A percentile compares a stretch with the other conserved stretches of the same genome.
phyloP scores from a whole-genome alignment of 345 rosid genomes.

The Trapa bicornis region DNA sequence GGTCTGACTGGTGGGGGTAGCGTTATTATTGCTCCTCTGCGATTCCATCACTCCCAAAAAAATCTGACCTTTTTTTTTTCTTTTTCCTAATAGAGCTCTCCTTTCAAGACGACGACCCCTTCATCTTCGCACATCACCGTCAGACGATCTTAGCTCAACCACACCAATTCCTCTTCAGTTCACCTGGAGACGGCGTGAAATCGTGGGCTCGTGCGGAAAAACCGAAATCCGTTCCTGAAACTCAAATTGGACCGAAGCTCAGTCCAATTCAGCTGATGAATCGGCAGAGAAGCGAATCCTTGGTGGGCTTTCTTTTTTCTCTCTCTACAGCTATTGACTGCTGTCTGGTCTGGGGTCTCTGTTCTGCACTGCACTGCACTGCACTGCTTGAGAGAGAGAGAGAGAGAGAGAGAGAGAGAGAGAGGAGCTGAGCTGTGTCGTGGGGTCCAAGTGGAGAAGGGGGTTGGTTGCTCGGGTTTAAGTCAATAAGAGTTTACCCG shows the following conservation, averaged over 20 bases:
- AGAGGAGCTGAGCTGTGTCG: conserved; percentile 5
- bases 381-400: conserved; percentile 5
- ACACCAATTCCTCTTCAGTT: too few relatives aligned
- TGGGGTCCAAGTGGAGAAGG: conserved; percentile 10
- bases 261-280: background rate
- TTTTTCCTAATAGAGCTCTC: background rate
- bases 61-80: background rate
- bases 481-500: too few relatives aligned
- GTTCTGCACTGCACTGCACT: background rate
- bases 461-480: too few relatives aligned
- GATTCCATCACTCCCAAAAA: conserved; percentile 16
- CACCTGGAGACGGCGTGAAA: background rate
- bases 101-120: background rate
- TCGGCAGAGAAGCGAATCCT: background rate
- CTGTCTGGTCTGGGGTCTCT: conserved; percentile 6
- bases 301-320: conserved; percentile 7
- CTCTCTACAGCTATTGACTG: conserved; percentile 21
- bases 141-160: background rate
- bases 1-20: conserved; percentile 1
- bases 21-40: conserved; percentile 15
- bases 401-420: conserved; percentile 8
- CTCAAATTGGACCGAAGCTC: background rate
- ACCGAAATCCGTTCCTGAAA: background rate
- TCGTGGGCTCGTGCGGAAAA: background rate
- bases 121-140: background rate